Conservation (phyloP, 2,329 filamentous ascomycete genomes). For the Hymenoscyphus linearis region DNA sequence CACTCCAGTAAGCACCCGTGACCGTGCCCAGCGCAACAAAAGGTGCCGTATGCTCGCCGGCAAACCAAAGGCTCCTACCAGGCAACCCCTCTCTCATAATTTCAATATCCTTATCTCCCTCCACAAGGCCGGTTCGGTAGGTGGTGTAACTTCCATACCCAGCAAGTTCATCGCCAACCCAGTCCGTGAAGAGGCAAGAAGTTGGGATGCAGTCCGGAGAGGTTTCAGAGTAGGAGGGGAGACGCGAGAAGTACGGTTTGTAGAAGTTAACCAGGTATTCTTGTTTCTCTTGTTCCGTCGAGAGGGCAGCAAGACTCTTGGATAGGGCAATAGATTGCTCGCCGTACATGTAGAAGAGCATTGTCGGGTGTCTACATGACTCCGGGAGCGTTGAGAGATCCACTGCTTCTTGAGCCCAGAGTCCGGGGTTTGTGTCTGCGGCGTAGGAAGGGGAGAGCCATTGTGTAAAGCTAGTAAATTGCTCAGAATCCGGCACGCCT, state of each 20-base stretch:
- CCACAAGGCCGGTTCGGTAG: slow-evolving; percentile 56
- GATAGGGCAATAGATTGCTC: slow-evolving; percentile 35
- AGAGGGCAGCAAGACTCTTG: slow-evolving; percentile 15
- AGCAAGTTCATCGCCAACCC: slow-evolving; percentile 60
- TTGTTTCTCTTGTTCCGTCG: slow-evolving; percentile 25
- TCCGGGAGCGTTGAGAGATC: slow-evolving; percentile 51
- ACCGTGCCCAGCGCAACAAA: slow-evolving; percentile 85
- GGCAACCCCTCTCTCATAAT: slow-evolving; percentile 42
- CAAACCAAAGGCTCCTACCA: slow-evolving; percentile 49
- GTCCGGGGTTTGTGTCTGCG: slow-evolving; percentile 40
- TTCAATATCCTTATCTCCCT: slow-evolving; percentile 56
- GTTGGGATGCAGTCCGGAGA: slow-evolving; percentile 46
- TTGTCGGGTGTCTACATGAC: slow-evolving; percentile 53
- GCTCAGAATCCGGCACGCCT: slow-evolving; percentile 6
- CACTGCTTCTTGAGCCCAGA: slow-evolving; percentile 57
- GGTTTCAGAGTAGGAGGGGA: slow-evolving; percentile 49
- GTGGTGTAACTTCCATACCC: slow-evolving; percentile 66
- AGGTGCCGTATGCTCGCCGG: slow-evolving; percentile 75
- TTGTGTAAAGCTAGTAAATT: slow-evolving; percentile 47
- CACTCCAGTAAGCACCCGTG: slow-evolving; percentile 89
- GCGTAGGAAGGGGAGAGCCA: slow-evolving; percentile 57
- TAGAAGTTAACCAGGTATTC: slow-evolving; percentile 43
- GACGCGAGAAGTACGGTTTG: slow-evolving; percentile 57
- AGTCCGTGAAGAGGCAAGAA: slow-evolving; percentile 55
- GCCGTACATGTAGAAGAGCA: slow-evolving; percentile 60